Evolutionary conservation across 495 filamentous ascomycete species (phyloP), one percentile per base, ranked within the genome.

Genomic region (Clohesyomyces aquaticus): DNA sequence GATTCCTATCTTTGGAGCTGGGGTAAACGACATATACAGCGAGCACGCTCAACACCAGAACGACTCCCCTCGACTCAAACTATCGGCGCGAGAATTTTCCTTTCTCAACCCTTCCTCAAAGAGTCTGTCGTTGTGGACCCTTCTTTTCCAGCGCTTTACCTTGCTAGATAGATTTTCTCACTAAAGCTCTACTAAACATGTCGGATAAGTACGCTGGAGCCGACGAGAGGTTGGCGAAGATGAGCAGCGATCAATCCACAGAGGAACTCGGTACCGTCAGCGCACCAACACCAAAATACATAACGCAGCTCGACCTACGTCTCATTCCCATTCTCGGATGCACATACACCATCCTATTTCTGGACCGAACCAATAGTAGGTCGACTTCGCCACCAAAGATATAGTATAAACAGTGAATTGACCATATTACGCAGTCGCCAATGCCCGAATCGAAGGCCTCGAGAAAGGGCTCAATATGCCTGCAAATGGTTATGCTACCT

Each of bases 351-450:
- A 54, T 69, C 29, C 47, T 66, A 21, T 69, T 69, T 28, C 38
- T 69, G 21, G 66, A 69, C 51, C 55, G 66, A 19, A 69, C 61
- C n/a, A n/a, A n/a, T n/a, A n/a, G n/a, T n/a, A n/a, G n/a, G n/a
- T n/a, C n/a, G n/a, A n/a, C n/a, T n/a, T n/a, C n/a, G n/a, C n/a
- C n/a, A n/a, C n/a, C n/a, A n/a, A n/a, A n/a, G n/a, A n/a, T n/a
- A n/a, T n/a, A n/a, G n/a, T n/a, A n/a, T n/a, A 27, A 69, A 69
- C 59, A 68, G 65, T 68, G 52, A 10, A 66, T 47, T 67, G 12
- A 67, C 58, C n/a, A n/a, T n/a, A 11, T 46, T 27, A 9, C 35
- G 19, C 42, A 68, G 67, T 69, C 54, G 67, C 67, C 49, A 69
- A 69, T 50, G 67, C 67, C 3, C 53, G 67, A 28, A 69, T 69